phyloP scores from a whole-genome alignment of 1,139 yeast species.

The Debaryomycetaceae sp. region DNA sequence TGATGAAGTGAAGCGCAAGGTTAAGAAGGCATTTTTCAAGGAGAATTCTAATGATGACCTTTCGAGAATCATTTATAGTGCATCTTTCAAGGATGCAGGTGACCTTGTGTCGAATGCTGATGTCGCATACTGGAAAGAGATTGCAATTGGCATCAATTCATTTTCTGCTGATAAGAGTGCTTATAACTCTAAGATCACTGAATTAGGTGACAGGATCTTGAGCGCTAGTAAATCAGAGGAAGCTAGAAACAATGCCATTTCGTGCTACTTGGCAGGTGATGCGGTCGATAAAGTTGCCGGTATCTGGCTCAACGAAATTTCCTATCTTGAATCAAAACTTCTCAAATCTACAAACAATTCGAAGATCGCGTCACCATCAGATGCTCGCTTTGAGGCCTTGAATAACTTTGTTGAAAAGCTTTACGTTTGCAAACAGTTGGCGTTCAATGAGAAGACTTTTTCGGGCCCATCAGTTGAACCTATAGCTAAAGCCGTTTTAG shows the following conservation, averaged over 20 bases:
- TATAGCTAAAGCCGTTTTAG: slow-evolving; percentile 60
- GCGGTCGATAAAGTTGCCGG: slow-evolving; percentile 75
- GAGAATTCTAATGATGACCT: slow-evolving; percentile 55
- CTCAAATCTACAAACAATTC: slow-evolving; percentile 32
- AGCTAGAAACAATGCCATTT: slow-evolving; percentile 68
- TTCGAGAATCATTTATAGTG: slow-evolving; percentile 71
- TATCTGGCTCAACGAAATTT: slow-evolving; percentile 81
- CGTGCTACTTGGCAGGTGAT: slow-evolving; percentile 78
- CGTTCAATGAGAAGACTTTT: slow-evolving; percentile 38
- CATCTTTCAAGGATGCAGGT: slow-evolving; percentile 55
- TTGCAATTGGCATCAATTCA: slow-evolving; percentile 67
- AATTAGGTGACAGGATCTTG: slow-evolving; percentile 67
- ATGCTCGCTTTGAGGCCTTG: slow-evolving; percentile 81
- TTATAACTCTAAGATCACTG: slow-evolving; percentile 55
- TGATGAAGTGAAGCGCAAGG: slow-evolving; percentile 62
- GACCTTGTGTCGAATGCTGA: slow-evolving; percentile 81
- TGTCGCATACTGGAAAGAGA: slow-evolving; percentile 77
- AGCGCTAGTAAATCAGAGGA: slow-evolving; percentile 23
- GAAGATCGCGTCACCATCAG: slow-evolving; percentile 60
- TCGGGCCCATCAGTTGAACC: slow-evolving; percentile 49
- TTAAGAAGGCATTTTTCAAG: slow-evolving; percentile 66
- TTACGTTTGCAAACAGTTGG: slow-evolving; percentile 64
- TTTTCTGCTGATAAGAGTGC: slow-evolving; percentile 45
- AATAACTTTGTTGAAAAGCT: slow-evolving; percentile 82
- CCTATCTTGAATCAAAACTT: slow-evolving; percentile 52